Evolutionary conservation across 495 filamentous ascomycete genomes (phyloP).

Genomic region (Lineolata rhizophorae): DNA sequence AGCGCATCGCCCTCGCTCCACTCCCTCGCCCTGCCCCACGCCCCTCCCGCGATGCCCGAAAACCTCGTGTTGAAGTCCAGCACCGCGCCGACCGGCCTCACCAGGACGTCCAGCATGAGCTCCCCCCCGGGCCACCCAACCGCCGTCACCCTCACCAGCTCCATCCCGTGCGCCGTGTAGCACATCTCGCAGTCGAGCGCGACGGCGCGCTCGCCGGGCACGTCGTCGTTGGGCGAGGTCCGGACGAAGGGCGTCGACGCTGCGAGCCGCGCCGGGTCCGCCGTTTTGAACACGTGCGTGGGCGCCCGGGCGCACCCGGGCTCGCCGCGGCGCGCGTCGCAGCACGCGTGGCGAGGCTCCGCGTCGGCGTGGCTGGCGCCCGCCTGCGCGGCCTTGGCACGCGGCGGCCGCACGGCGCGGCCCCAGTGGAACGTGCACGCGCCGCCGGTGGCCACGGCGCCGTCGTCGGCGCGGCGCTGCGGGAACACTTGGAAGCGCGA

Average conservation of each 20-base stretch:
- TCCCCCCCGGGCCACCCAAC: conserved; percentile 65
- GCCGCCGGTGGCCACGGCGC: conserved; percentile 54
- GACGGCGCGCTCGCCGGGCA: conserved; percentile 27
- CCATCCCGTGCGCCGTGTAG: conserved; percentile 68
- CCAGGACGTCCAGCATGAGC: conserved; percentile 60
- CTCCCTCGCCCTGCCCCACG: conserved; percentile 3
- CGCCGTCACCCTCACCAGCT: conserved; percentile 73
- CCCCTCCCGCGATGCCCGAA: conserved; percentile 30
- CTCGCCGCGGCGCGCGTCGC: conserved; percentile 43
- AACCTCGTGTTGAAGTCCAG: conserved; percentile 80
- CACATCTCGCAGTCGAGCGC: conserved; percentile 96
- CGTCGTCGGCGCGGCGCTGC: conserved; percentile 63
- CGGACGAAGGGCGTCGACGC: conserved; percentile 53
- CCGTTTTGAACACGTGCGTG: conserved; percentile 76
- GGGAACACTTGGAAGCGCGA: conserved; percentile 84
- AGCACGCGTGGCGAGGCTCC: conserved; percentile 55
- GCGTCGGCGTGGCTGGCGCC: conserved; percentile 16
- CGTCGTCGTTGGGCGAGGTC: conserved; percentile 40
- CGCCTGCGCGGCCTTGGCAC: conserved; percentile 26
- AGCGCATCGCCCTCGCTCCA: background rate
- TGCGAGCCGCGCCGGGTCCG: conserved; percentile 51
- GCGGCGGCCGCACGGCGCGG: conserved; percentile 30
- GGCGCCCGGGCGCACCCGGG: conserved; percentile 45
- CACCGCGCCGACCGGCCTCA: conserved; percentile 62
- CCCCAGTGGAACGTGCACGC: conserved; percentile 59